Base-by-base conservation (phyloP, 192 early-diverging fungal genomes). In the Rhizophagus prolifer region DNA sequence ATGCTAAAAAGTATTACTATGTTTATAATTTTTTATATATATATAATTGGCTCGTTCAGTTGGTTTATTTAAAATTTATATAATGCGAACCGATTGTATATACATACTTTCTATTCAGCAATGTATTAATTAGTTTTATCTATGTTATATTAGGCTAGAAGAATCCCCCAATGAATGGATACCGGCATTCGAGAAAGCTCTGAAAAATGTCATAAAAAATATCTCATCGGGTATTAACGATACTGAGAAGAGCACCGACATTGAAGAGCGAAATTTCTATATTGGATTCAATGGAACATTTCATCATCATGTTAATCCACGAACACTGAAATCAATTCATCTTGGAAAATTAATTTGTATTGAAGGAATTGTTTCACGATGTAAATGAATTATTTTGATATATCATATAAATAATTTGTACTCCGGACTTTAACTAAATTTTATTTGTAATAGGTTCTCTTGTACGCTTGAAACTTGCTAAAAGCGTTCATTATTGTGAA, bases 291-390 rank as follows among this genome's bases (percentile, higher is more conserved):
- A 93, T 62, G 98, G 98, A 16, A 91, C 92, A 61, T 98, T 99
- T 85, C 97, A 97, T 60, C 81, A 94, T 68, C 90, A 94, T 66
- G 82, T 97, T 76, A 94, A 91, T 67, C 97, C 97, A 26, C 87
- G 98, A 70, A 92, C 93, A 28, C 76, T 99, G 60, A 90, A 88
- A 47, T 91, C 98, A 3, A 82, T 80, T 63, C 90, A 91, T 50
- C 77, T 99, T 28, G 96, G 97, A 46, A 92, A 91, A 81, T 87
- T 97, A 66, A 89, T 99, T 44, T 96, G 94, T 70, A 80, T 99
- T 28, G 97, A 99, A 84, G 98, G 95, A 62, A 99, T 99, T 76
- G 97, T 99, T 28, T 98, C 97, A 14, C 91, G 94, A 76, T 99
- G 97, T 91, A 85, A 81, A 86, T 81, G 14, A 28, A 21, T 16